Evolutionary conservation across 2,329 filamentous ascomycete species (phyloP).

Genomic region (Cercospora berteroae): DNA sequence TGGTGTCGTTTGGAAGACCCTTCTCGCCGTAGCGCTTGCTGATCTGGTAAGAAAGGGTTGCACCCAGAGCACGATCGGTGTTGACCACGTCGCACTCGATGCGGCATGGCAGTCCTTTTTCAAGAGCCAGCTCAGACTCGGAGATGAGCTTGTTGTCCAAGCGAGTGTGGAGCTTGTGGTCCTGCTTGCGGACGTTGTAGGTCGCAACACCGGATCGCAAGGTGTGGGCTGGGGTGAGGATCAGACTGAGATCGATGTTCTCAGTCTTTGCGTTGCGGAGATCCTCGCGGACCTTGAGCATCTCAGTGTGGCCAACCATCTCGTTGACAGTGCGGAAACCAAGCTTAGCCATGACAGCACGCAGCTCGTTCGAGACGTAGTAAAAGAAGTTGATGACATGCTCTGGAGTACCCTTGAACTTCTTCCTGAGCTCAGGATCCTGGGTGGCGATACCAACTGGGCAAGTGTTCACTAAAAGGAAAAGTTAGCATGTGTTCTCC

Average conservation of each 20-base stretch:
- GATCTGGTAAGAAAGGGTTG: slow-evolving; percentile 92
- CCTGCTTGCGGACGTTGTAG: slow-evolving; percentile 97
- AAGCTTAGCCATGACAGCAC: slow-evolving; percentile 94
- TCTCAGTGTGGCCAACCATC: slow-evolving; percentile 92
- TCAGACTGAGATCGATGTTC: slow-evolving; percentile 89
- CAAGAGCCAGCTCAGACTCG: slow-evolving; percentile 88
- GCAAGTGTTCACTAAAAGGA: slow-evolving; percentile 64
- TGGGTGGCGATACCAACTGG: slow-evolving; percentile 95
- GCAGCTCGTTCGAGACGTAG: slow-evolving; percentile 92
- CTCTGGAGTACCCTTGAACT: slow-evolving; percentile 89
- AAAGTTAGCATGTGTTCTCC: slow-evolving; percentile 22
- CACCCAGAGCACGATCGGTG: slow-evolving; percentile 89
- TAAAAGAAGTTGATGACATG: slow-evolving; percentile 99
- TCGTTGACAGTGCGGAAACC: slow-evolving; percentile 95
- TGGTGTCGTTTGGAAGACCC: slow-evolving; percentile 85
- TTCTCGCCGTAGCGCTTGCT: slow-evolving; percentile 88
- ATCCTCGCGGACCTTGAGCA: slow-evolving; percentile 82
- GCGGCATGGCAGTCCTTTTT: slow-evolving; percentile 87
- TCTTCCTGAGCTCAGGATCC: slow-evolving; percentile 88
- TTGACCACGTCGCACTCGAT: slow-evolving; percentile 97
- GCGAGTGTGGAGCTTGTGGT: slow-evolving; percentile 87
- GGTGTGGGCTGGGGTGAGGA: slow-evolving; percentile 92
- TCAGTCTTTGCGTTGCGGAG: slow-evolving; percentile 83
- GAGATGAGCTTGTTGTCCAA: slow-evolving; percentile 97
- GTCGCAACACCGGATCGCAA: slow-evolving; percentile 91